Conservation (phyloP, 192 early-diverging fungal species). For the Coemansia sp. region DNA sequence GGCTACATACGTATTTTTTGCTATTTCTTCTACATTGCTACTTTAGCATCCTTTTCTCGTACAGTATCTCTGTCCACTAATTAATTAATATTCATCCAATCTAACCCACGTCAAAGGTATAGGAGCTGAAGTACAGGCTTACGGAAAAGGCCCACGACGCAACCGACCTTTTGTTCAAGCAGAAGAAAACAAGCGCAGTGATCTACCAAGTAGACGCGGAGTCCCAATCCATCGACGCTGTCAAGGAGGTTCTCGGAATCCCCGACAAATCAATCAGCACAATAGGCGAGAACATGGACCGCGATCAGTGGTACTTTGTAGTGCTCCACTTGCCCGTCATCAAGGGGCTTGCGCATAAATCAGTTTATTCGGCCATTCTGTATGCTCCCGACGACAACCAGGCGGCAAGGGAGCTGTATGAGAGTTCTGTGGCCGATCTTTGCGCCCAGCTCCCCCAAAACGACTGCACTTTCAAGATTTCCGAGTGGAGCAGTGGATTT, state of each 20-base stretch:
- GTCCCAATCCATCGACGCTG: background rate
- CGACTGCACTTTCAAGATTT: slow-evolving; percentile 23
- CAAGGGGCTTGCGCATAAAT: background rate
- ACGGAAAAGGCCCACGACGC: slow-evolving; percentile 14
- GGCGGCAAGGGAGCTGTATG: slow-evolving; percentile 19
- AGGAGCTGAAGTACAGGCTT: slow-evolving; percentile 12
- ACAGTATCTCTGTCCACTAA: too few relatives aligned
- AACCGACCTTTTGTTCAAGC: slow-evolving; percentile 22
- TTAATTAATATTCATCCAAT: background rate
- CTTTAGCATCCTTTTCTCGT: too few relatives aligned
- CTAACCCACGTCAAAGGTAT: background rate
- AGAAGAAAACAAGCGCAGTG: slow-evolving; percentile 1
- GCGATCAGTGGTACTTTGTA: background rate
- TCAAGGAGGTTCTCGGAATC: background rate
- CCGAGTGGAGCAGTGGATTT: slow-evolving; percentile 19
- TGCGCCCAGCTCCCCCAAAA: slow-evolving; percentile 13
- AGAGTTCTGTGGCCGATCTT: background rate
- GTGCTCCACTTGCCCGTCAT: background rate
- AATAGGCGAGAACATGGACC: background rate
- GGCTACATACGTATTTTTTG: too few relatives aligned
- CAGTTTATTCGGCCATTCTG: slow-evolving; percentile 3
- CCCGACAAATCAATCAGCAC: background rate
- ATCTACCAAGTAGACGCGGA: slow-evolving; percentile 14
- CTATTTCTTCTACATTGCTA: too few relatives aligned
- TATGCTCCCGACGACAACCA: slow-evolving; percentile 17